Conservation (phyloP, 2,329 filamentous ascomycete species). For the Colletotrichum filicis region DNA sequence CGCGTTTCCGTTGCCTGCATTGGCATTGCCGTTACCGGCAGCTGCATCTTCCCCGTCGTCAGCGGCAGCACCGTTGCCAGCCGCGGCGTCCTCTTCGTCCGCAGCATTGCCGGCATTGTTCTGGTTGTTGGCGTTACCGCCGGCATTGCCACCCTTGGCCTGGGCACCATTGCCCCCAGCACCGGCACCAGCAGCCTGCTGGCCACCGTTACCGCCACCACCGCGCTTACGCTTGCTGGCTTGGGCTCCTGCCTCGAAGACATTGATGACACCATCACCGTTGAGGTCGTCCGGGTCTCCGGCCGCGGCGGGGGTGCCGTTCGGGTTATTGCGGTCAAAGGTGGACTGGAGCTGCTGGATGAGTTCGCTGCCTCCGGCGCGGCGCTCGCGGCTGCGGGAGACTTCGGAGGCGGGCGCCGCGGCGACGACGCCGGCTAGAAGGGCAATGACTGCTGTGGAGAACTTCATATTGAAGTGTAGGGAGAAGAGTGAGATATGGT, state of each 20-base stretch:
- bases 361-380: conserved; percentile 13
- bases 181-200: conserved; percentile 3
- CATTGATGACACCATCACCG: conserved; percentile 25
- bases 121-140: neutral
- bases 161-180: neutral
- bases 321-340: conserved; percentile 1
- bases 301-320: no score
- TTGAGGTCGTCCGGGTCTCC: neutral
- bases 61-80: neutral
- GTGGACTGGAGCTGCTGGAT: conserved; percentile 18
- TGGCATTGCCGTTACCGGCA: neutral
- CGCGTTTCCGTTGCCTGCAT: neutral
- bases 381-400: conserved; percentile 8
- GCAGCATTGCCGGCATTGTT: neutral
- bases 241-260: conserved; percentile 37
- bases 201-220: neutral
- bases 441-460: conserved; percentile 13
- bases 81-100: neutral
- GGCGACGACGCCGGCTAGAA: conserved; percentile 23
- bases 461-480: conserved; percentile 16
- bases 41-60: neutral
- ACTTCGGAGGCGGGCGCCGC: conserved; percentile 12
- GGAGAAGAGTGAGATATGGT: neutral
- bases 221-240: conserved; percentile 9
- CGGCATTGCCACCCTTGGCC: neutral